phyloP scores from a whole-genome alignment of 371 early-diverging fungal species.

The Mortierella sp. region DNA sequence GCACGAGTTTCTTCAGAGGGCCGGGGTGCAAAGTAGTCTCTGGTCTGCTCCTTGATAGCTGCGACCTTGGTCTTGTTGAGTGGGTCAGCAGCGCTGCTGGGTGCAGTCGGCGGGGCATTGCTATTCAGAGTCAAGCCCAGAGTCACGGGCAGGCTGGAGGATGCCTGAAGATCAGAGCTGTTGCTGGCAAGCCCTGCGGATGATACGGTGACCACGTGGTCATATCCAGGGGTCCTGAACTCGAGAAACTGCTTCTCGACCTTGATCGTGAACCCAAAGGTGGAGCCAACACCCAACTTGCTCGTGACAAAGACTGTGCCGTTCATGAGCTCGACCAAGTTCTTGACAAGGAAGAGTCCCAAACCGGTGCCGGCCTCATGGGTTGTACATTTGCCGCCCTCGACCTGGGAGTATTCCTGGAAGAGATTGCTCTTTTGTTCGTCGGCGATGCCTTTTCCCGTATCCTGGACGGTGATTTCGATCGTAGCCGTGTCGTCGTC shows the following conservation, averaged over 20 bases:
- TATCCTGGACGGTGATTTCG: slow-evolving; percentile 63
- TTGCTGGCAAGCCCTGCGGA: slow-evolving; percentile 29
- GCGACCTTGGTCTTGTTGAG: not conserved
- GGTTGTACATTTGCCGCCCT: slow-evolving; percentile 50
- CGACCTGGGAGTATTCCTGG: slow-evolving; percentile 59
- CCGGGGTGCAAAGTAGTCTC: slow-evolving; percentile 40
- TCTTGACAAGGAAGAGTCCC: slow-evolving; percentile 52
- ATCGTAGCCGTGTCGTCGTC: slow-evolving; percentile 50
- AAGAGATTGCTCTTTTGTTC: slow-evolving; percentile 64
- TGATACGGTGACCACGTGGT: slow-evolving; percentile 51
- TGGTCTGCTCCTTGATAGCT: slow-evolving; percentile 5
- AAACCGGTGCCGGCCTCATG: slow-evolving; percentile 64
- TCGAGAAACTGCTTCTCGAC: slow-evolving; percentile 52
- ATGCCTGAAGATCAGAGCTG: slow-evolving; percentile 5
- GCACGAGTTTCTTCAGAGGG: slow-evolving; percentile 48
- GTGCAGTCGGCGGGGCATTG: slow-evolving; percentile 20
- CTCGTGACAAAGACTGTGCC: slow-evolving; percentile 48
- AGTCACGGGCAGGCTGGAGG: slow-evolving; percentile 39
- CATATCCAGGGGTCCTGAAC: slow-evolving; percentile 47
- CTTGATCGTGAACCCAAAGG: slow-evolving; percentile 52
- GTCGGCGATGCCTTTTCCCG: slow-evolving; percentile 68
- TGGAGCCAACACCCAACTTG: slow-evolving; percentile 52
- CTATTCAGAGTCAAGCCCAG: slow-evolving; percentile 43
- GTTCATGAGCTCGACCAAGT: slow-evolving; percentile 51
- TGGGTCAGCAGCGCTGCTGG: slow-evolving; percentile 18